A percentile compares a stretch with the other conserved stretches of the same genome.
These are phyloP conservation scores for Carex sylvatica DNA, from an alignment of 202 grass and related monocot genomes.

Conservation along the genomic window DNA sequence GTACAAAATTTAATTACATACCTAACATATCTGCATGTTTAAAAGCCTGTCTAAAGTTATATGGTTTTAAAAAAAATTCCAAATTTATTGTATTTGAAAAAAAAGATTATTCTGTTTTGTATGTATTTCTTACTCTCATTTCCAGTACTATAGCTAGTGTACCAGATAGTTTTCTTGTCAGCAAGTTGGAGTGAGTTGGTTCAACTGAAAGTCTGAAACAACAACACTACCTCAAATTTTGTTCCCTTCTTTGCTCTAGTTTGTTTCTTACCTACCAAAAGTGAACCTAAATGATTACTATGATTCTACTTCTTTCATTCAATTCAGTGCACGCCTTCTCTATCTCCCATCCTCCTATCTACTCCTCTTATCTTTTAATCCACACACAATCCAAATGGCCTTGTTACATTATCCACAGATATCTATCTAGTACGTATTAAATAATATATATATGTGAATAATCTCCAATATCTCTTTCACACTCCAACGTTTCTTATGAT, in stretches of 20 bases:
- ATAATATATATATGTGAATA: not conserved
- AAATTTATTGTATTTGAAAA: not conserved
- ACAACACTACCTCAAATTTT: not conserved
- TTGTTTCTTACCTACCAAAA: slow-evolving; percentile 43
- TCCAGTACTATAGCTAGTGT: not conserved
- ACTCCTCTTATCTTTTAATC: slow-evolving; percentile 16
- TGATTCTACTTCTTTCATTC: slow-evolving; percentile 22
- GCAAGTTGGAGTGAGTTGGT: slow-evolving; percentile 22
- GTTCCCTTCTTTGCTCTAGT: not conserved
- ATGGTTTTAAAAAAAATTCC: not conserved
- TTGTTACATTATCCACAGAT: not conserved
- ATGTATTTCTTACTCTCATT: not conserved
- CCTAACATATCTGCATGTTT: not conserved
- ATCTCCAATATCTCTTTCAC: not conserved
- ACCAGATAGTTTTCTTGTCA: slow-evolving; percentile 3
- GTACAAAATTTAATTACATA: not conserved
- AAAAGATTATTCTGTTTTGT: not conserved
- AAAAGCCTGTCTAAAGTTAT: not conserved
- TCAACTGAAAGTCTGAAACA: slow-evolving; percentile 28
- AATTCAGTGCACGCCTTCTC: not conserved
- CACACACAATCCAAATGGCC: not conserved
- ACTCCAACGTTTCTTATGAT: not conserved
- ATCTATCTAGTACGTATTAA: too few relatives aligned
- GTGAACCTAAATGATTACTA: slow-evolving; percentile 1
- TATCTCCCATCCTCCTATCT: slow-evolving; percentile 10